Base-by-base conservation (phyloP, 2,329 filamentous ascomycete genomes). In the Thielaviopsis populi region DNA sequence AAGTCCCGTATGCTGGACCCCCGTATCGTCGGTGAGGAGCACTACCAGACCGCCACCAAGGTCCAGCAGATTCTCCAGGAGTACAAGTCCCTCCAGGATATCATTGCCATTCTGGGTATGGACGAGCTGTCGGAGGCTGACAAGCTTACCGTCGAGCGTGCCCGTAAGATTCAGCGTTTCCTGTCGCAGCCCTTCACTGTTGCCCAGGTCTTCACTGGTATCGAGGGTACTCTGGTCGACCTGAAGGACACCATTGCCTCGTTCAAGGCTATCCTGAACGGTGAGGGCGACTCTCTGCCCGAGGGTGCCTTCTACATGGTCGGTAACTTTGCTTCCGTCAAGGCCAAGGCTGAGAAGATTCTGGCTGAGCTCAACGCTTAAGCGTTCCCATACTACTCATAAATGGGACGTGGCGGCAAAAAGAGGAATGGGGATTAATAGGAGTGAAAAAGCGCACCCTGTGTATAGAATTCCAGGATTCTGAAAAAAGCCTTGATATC, bases 91-190 rank as follows among this genome's bases (percentile, higher is more conserved):
- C 90, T 99, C 71, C 94, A 99, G 83, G 94, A 99, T 83, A 99
- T 99, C 86, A 96, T 96, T 83, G 94, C 94, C 79, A 99, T 99
- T 91, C 81, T 97, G 77, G 92, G 92, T 87, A 97, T 99, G 94
- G 94, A 99, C 79, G 94, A 99, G 78, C 81, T 99, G 80, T 97
- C 94, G 69, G 94, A 97, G 84, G 88, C 89, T 73, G 94, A 99
- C 80, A 96, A 99, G 88, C 86, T 99, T 74, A 97, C 94, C 72
- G 94, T 99, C 84, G 94, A 99, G 88, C 94, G 94, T 86, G 94
- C 94, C 79, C 92, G 94, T 83, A 97, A 97, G 86, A 87, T 99
- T 77, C 94, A 99, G 85, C 89, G 91, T 88, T 99, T 99, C 91
- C 83, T 99, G 83, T 89, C 85, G 79, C 94, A 99, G 84, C 94